phyloP scores from a whole-genome alignment of 352 stramenopile species.

The Phytophthora brassicae region DNA sequence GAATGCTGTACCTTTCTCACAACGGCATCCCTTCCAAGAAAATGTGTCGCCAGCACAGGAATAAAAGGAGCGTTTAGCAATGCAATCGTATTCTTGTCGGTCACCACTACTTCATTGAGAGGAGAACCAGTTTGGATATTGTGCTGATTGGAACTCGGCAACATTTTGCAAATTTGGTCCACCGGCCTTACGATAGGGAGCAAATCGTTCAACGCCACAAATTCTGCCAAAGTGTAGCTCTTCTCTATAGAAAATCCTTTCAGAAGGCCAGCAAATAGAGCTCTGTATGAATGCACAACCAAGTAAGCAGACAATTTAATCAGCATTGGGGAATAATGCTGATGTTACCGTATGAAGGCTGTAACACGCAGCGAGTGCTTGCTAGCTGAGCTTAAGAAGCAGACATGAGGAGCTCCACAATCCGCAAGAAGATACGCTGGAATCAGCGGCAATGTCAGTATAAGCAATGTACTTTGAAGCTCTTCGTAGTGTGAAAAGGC shows the following conservation, averaged over 20 bases:
- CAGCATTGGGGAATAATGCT: neutral
- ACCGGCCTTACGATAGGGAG: conserved; percentile 23
- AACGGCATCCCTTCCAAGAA: conserved; percentile 49
- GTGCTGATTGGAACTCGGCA: conserved; percentile 26
- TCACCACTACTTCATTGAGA: neutral
- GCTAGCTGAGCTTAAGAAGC: conserved; percentile 55
- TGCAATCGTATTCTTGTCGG: conserved; percentile 28
- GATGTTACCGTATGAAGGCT: conserved; percentile 51
- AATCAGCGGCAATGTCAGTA: neutral
- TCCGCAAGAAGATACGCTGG: conserved; percentile 53
- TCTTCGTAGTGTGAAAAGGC: neutral
- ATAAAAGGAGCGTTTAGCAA: conserved; percentile 54
- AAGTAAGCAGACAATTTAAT: conserved; percentile 4
- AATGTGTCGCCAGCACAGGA: conserved; percentile 53
- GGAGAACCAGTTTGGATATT: conserved; percentile 25
- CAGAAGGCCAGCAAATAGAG: conserved; percentile 50
- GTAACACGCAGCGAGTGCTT: conserved; percentile 37
- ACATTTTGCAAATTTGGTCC: conserved; percentile 39
- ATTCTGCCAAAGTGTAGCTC: conserved; percentile 38
- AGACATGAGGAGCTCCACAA: conserved; percentile 49
- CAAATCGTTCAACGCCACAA: conserved; percentile 47
- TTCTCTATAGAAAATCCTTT: conserved; percentile 46
- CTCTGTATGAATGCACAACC: conserved; percentile 28
- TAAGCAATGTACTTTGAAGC: neutral
- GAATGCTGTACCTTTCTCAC: conserved; percentile 43